These are phyloP conservation scores for Lasiodiplodia hormozganensis DNA, from an alignment of 2,329 filamentous ascomycete species.

Conservation along the genomic window DNA sequence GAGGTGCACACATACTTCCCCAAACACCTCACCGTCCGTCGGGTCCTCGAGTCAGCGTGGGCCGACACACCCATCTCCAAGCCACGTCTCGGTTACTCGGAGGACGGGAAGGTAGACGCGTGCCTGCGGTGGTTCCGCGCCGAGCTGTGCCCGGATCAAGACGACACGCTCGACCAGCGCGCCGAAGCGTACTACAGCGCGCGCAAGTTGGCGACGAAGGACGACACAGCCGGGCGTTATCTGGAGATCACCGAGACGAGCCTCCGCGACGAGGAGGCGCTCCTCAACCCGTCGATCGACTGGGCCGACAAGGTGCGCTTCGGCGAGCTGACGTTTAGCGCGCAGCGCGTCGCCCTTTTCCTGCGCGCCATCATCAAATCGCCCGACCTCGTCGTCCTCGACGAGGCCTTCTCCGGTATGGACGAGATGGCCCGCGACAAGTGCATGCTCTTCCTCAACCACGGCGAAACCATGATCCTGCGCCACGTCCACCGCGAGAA, in stretches of 20 bases:
- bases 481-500: slow-evolving; percentile 41
- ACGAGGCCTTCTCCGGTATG: slow-evolving; percentile 60
- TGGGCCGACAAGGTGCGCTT: slow-evolving; percentile 76
- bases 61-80: slow-evolving; percentile 82
- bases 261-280: slow-evolving; percentile 25
- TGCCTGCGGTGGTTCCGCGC: slow-evolving; percentile 77
- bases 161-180: slow-evolving; percentile 21
- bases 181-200: neutral
- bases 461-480: slow-evolving; percentile 49
- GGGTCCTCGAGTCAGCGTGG: slow-evolving; percentile 85
- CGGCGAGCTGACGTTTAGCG: slow-evolving; percentile 77
- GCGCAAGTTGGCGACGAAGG: slow-evolving; percentile 24
- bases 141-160: slow-evolving; percentile 70
- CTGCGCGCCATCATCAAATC: slow-evolving; percentile 60
- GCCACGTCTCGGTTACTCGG: slow-evolving; percentile 67
- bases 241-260: neutral
- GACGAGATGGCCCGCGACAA: slow-evolving; percentile 74
- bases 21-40: slow-evolving; percentile 72
- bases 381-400: slow-evolving; percentile 58
- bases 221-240: neutral
- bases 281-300: slow-evolving; percentile 42
- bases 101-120: slow-evolving; percentile 68
- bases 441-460: slow-evolving; percentile 78
- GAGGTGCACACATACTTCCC: slow-evolving; percentile 96
- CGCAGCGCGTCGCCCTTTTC: slow-evolving; percentile 86